Evolutionary conservation across 2,329 filamentous ascomycete genomes (phyloP), one percentile per base, ranked within the genome.

Genomic region (Pestalotiopsis fici): DNA sequence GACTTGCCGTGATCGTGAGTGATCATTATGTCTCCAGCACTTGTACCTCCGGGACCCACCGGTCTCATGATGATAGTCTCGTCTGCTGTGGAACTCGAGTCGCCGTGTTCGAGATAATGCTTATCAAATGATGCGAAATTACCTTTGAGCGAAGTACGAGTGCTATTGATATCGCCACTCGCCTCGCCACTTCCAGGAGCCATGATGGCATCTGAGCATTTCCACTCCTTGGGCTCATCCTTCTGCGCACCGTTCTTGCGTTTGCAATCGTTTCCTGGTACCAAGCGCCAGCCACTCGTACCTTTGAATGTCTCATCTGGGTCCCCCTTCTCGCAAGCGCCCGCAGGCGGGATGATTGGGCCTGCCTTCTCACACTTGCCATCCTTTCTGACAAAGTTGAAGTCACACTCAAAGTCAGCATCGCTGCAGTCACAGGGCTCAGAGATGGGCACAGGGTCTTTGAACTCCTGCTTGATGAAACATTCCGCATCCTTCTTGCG

Each of bases 401-500:
- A 97, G 77, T 98, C 95, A 78, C 96, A 99, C 81, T 99, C 96
- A 77, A 97, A 99, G 78, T 99, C 97, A 39, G 85, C 83, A 67
- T 92, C 88, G 0, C 90, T 90, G 79, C 96, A 99, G 54, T 93
- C 89, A 83, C 96, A 99, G 59, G 89, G 80, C 73, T 93, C 88
- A 31, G 88, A 91, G 69, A 90, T 83, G 1, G 92, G 88, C 39
- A 88, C 80, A 0, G 93, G 90, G 70, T 96, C 92, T 75, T 94
- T 90, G 82, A 97, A 98, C 65, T 95, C 89, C 68, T 93, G 86
- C 73, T 93, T 92, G 72, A 98, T 86, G 77, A 98, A 97, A 80
- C 97, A 99, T 69, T 97, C 89, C 21, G 93, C 91, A 73, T 93
- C 88, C 77, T 94, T 92, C 83, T 97, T 98, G 73, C 96, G 90